Evolutionary conservation across 768 basidiomycete species (phyloP), one percentile per base, ranked within the genome.

Genomic region (Coprinopsis sp.): DNA sequence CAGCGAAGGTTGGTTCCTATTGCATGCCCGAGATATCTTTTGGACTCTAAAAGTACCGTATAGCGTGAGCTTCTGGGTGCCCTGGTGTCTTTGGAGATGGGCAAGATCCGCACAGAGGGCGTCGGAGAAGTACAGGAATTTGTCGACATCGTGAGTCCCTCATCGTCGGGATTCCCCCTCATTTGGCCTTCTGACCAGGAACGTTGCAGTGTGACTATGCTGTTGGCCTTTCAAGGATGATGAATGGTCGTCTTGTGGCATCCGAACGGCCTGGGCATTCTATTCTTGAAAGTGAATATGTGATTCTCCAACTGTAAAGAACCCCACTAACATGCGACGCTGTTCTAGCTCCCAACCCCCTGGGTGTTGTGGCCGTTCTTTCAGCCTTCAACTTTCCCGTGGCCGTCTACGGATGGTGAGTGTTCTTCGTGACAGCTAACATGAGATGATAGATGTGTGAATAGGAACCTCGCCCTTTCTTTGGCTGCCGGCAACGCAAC

Each of bases 341-440:
- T 55, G 57, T 51, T 55, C 8, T 63, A 92, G 91, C 95, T 3
- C 88, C 94, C 7, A 96, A 96, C 62, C 94, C 95, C 18, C 74
- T 97, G 37, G 77, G 78, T 14, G 73, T 79, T 33, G 76, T 79
- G 30, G 82, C 73, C 24, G 80, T 95, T 8, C 67, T 98, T 42
- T 86, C 90, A 18, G 95, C 95, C 0, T 97, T 96, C 73, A 98
- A 98, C 64, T 98, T 97, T 62, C 95, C 95, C 8, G 83, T 91
- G 33, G 92, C 92, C 27, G 91, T 94, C 34, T 91, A 90, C 64
- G 91, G 91, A 53, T 93, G 91, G 90, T 85, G 64, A 31, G 70
- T 57, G 18, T 22, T 44, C n/a, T n/a, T n/a, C n/a, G n/a, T n/a
- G n/a, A n/a, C n/a, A n/a, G n/a, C n/a, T n/a, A n/a, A n/a, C n/a